phyloP scores from a whole-genome alignment of 768 basidiomycete species.

The Lactarius pseudohatsudake region DNA sequence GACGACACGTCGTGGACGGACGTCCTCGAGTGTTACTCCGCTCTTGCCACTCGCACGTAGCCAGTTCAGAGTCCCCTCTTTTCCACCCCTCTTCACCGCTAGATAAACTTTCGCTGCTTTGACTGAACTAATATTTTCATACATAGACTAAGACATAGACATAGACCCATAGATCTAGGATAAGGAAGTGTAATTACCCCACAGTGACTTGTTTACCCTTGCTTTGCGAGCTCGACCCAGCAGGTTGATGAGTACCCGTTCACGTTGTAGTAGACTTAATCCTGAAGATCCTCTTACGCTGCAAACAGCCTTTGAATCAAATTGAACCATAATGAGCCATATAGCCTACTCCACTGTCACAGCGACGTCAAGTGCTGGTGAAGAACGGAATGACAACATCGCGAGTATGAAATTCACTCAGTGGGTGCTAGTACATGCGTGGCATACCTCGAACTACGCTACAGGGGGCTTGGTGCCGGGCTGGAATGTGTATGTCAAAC shows the following conservation, averaged over 20 bases:
- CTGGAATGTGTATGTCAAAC: constrained; percentile 81
- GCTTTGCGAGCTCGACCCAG: neutral
- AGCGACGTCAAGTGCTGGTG: too few relatives aligned
- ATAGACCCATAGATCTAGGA: constrained; percentile 7
- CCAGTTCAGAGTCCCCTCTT: neutral
- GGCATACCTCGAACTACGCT: constrained; percentile 42
- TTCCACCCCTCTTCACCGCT: neutral
- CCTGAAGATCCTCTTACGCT: neutral
- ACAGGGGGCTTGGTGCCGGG: constrained; percentile 78
- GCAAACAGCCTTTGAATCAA: neutral
- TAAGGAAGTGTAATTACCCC: constrained; percentile 9
- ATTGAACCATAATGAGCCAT: neutral
- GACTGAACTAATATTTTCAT: constrained; percentile 7
- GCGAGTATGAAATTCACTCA: neutral
- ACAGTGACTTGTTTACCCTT: neutral
- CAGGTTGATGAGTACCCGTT: neutral
- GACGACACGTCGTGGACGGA: constrained; percentile 26
- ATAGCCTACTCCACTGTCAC: neutral
- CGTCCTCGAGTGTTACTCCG: constrained; percentile 24
- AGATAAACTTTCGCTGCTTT: neutral
- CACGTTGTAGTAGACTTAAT: neutral
- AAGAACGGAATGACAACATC: neutral
- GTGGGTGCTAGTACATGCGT: constrained; percentile 11
- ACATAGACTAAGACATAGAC: constrained; percentile 2
- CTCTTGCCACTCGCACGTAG: constrained; percentile 13